phyloP scores from a whole-genome alignment of 2,329 filamentous ascomycete genomes.

The Magnaporthiopsis incrustans region DNA sequence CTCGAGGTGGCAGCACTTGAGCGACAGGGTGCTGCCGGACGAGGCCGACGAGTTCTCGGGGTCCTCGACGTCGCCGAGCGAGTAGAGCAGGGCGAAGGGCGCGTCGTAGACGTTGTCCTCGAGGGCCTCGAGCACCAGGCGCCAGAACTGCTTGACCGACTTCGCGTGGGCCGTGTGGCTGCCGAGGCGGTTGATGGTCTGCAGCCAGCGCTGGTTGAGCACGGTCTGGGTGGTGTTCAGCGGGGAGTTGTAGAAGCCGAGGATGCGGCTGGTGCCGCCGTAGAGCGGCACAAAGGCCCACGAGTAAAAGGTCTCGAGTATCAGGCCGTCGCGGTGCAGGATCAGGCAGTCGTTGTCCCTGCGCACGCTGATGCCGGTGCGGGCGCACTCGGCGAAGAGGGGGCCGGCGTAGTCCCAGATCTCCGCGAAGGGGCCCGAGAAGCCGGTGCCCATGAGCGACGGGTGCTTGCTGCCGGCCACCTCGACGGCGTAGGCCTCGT shows the following conservation, averaged over 20 bases:
- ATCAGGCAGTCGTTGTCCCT: conserved; percentile 25
- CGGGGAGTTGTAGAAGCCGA: conserved; percentile 31
- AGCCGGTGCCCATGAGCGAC: conserved; percentile 47
- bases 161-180: conserved; percentile 22
- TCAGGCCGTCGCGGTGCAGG: conserved; percentile 24
- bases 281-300: conserved; percentile 32
- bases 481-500: conserved; percentile 47
- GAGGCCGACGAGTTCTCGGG: conserved; percentile 24
- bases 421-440: conserved; percentile 51
- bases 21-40: conserved; percentile 27
- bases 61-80: conserved; percentile 29
- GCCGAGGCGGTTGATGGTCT: conserved; percentile 25
- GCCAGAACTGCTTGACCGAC: conserved; percentile 27
- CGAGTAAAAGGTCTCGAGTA: conserved; percentile 31
- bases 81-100: conserved; percentile 32
- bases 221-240: conserved; percentile 29
- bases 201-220: conserved; percentile 24
- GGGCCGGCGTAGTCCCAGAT: conserved; percentile 25
- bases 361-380: conserved; percentile 24
- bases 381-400: conserved; percentile 26
- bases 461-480: conserved; percentile 58
- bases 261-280: conserved; percentile 24
- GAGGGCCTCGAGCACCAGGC: conserved; percentile 22
- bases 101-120: conserved; percentile 28
- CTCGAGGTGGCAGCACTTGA: conserved; percentile 27